Evolutionary conservation across 768 basidiomycete species (phyloP), one percentile per base, ranked within the genome.

Genomic region (Auricularia auricula-judae): DNA sequence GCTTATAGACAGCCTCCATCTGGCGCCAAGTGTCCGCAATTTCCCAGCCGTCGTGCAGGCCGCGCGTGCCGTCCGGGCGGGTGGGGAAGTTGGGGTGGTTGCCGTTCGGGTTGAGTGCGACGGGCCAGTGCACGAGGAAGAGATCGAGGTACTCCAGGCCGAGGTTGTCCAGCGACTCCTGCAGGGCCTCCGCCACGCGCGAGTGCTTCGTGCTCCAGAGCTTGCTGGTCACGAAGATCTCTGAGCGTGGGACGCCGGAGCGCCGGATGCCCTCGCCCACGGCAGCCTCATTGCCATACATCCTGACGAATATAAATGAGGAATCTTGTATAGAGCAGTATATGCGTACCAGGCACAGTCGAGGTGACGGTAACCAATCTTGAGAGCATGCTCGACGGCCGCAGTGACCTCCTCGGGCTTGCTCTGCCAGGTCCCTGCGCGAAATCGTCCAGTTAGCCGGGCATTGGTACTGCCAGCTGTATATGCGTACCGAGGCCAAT

Each of bases 171-270:
- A 75, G 66, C 35, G 70, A 72, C 5, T 70, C 69, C n/a, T 76
- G 68, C 39, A 75, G 67, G 33, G 71, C 72, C 54, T 73, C 66
- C 60, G 69, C 70, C 1, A 71, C 72, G 42, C 65, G 64, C 3
- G 65, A 70, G 12, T 76, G 75, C 56, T 80, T 23, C 36, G 47
- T 51, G 53, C 56, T 59, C 56, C 56, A 59, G 8, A 83, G 71
- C 67, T 84, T 84, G 18, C 83, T 83, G 4, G 81, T 81, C 11
- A 84, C 67, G 69, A 77, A 84, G 44, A 84, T 72, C 36, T 80
- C 75, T 29, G 71, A 71, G 53, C 81, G 75, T 3, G 80, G 77
- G n/a, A 82, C 72, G 1, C 75, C 76, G 8, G 42, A 36, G 21
- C 4, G 53, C 29, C 18, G 21, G 61, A 61, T 61, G 58, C 66